Conservation (phyloP, 306 rosid genomes). For the Quercus dentata region DNA sequence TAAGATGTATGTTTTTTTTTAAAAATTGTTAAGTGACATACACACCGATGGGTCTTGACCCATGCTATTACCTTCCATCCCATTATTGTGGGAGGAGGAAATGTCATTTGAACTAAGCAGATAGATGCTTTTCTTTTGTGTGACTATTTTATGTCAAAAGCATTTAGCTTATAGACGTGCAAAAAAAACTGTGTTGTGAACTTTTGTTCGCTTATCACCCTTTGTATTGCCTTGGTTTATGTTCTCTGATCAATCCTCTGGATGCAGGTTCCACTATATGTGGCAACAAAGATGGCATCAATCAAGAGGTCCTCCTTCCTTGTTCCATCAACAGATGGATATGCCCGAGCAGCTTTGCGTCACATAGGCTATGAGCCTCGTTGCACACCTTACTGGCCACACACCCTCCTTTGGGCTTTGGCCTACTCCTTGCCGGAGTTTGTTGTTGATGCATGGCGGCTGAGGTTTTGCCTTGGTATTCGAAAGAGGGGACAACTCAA, state of each 20-base stretch:
- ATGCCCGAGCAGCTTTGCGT: slow-evolving; percentile 71
- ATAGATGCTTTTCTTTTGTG: too few relatives aligned
- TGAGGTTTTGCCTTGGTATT: slow-evolving; percentile 56
- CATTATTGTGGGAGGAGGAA: too few relatives aligned
- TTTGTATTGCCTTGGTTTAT: neutral
- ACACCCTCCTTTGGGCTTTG: slow-evolving; percentile 76
- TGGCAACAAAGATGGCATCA: slow-evolving; percentile 99
- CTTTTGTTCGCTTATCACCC: neutral
- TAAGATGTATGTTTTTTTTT: too few relatives aligned
- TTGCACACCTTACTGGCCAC: slow-evolving; percentile 97
- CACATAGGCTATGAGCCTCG: slow-evolving; percentile 92
- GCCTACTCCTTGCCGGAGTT: slow-evolving; percentile 59
- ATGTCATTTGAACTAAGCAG: too few relatives aligned
- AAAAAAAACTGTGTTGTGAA: neutral
- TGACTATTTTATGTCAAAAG: too few relatives aligned
- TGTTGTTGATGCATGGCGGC: slow-evolving; percentile 71
- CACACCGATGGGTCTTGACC: too few relatives aligned
- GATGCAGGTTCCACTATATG: slow-evolving; percentile 83
- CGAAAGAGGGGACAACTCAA: slow-evolving; percentile 85
- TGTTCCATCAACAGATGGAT: slow-evolving; percentile 80
- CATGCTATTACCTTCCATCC: too few relatives aligned
- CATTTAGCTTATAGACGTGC: neutral
- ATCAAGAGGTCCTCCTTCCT: slow-evolving; percentile 83
- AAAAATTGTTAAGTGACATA: too few relatives aligned
- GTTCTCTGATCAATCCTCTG: slow-evolving; percentile 16